phyloP scores from a whole-genome alignment of 306 rosid species.

The Hippophae rhamnoides region DNA sequence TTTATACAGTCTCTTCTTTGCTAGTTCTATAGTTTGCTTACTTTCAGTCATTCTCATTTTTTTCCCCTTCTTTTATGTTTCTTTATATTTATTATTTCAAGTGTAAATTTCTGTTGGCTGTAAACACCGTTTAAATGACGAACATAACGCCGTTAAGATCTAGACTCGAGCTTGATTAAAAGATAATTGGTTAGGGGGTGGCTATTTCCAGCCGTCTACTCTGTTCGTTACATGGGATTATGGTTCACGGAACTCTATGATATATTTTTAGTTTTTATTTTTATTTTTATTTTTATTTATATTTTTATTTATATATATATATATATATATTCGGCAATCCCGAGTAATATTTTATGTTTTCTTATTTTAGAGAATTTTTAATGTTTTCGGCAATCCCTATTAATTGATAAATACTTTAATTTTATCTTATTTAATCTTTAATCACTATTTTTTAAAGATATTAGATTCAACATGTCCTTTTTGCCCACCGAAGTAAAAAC shows the following conservation, averaged over 20 bases:
- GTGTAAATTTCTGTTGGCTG: constrained; percentile 33
- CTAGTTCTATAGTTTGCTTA: constrained; percentile 7
- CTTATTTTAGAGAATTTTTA: constrained; percentile 4
- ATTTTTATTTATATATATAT: neutral
- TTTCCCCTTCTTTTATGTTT: constrained; percentile 10
- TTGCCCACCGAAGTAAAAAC: too few species aligned
- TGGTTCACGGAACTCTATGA: constrained; percentile 21
- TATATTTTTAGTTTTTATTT: neutral
- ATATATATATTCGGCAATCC: constrained; percentile 8
- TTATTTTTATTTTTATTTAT: too few species aligned
- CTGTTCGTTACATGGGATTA: neutral
- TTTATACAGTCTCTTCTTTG: constrained; percentile 34
- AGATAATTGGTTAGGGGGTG: too few species aligned
- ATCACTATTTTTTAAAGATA: too few species aligned
- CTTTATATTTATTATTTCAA: neutral
- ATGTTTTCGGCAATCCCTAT: constrained; percentile 26
- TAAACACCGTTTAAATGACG: constrained; percentile 39
- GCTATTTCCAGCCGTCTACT: constrained; percentile 25
- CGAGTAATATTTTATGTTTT: constrained; percentile 1
- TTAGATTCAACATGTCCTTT: too few species aligned
- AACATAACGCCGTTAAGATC: constrained; percentile 31
- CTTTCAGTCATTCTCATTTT: neutral
- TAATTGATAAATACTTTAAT: neutral
- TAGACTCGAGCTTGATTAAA: constrained; percentile 3
- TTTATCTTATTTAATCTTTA: too few species aligned